Percentiles rank a stretch among this genome's conserved stretches.
Conservation (phyloP, 2,329 filamentous ascomycete genomes). For the Neofusicoccum laricinum region DNA sequence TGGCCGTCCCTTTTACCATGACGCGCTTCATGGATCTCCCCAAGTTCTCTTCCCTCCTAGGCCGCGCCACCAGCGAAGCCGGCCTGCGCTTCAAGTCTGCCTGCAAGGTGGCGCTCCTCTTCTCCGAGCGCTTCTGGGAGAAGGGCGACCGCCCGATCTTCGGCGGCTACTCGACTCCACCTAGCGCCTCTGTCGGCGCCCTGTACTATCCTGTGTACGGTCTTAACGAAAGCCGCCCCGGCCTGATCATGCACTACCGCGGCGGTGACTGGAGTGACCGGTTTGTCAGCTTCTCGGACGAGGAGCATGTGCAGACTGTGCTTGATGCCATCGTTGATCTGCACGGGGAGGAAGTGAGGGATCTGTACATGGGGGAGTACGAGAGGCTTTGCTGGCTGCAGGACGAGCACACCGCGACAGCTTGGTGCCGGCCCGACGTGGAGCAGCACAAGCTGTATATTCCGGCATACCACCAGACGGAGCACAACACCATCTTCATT, state of each 20-base stretch:
- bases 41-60: not conserved
- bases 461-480: not conserved
- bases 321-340: not conserved
- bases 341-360: not conserved
- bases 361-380: not conserved
- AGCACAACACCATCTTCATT: not conserved
- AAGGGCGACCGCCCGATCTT: not conserved
- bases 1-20: slow-evolving; percentile 4
- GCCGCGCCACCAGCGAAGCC: not conserved
- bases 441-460: slow-evolving; percentile 8
- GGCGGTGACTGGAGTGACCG: slow-evolving; percentile 4
- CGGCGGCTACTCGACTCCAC: not conserved
- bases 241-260: slow-evolving; percentile 3
- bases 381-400: not conserved
- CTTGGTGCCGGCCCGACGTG: not conserved
- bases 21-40: slow-evolving; percentile 7
- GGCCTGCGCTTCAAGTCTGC: slow-evolving; percentile 4
- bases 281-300: slow-evolving; percentile 6
- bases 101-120: slow-evolving; percentile 3
- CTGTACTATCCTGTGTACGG: slow-evolving; percentile 4
- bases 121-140: not conserved
- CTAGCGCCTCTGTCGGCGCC: not conserved
- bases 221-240: not conserved
- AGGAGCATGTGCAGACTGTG: not conserved
- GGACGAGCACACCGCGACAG: not conserved